A percentile compares a stretch with the other conserved stretches of the same genome.
phyloP scores from a whole-genome alignment of 345 rosid genomes.

The Geranium rotundifolium region DNA sequence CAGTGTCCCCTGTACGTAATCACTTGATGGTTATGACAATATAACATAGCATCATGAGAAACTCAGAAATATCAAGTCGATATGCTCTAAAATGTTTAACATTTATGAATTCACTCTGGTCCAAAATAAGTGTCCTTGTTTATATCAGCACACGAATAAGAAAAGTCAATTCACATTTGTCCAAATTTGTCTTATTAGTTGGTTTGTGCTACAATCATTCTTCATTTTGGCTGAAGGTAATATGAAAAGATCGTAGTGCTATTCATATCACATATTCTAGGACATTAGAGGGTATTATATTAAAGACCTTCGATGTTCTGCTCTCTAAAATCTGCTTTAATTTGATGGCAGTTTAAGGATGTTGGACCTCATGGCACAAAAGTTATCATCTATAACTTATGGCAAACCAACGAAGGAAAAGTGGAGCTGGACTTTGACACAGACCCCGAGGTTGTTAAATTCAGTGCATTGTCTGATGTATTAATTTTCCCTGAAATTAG shows the following conservation, averaged over 20 bases:
- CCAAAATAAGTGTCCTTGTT: not conserved
- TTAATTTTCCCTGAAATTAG: slow-evolving; percentile 1
- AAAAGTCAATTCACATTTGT: not conserved
- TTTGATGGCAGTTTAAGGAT: slow-evolving; percentile 61
- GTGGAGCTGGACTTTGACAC: slow-evolving; percentile 72
- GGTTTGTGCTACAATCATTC: not conserved
- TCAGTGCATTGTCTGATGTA: slow-evolving; percentile 2
- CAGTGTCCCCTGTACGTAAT: not conserved
- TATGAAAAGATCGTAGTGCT: not conserved
- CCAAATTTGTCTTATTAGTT: not conserved
- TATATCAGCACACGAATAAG: not conserved
- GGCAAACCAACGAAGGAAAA: slow-evolving; percentile 55
- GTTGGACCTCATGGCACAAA: slow-evolving; percentile 80
- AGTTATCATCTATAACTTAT: slow-evolving; percentile 72
- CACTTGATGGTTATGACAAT: no score
- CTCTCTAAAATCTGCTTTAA: not conserved
- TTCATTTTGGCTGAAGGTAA: not conserved
- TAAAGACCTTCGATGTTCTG: not conserved
- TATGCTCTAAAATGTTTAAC: not conserved
- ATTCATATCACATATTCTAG: not conserved
- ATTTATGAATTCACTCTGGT: no score
- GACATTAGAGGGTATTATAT: not conserved
- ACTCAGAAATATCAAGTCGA: not conserved
- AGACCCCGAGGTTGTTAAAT: slow-evolving; percentile 59
- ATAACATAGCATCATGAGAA: not conserved